phyloP scores from a whole-genome alignment of 148 eudicot genomes.

The Gaultheria prostrata region DNA sequence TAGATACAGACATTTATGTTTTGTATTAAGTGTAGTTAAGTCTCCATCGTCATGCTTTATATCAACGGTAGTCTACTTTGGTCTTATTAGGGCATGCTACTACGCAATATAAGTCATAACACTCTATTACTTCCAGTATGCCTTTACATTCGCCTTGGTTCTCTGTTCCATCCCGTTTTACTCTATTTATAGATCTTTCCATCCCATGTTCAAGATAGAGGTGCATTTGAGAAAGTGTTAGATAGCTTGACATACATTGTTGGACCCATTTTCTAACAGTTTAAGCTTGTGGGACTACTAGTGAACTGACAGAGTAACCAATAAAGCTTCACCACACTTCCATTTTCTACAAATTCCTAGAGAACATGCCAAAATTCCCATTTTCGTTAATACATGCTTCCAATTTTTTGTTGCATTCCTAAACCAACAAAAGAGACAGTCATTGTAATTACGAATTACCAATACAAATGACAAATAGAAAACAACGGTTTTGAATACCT shows the following conservation, averaged over 20 bases:
- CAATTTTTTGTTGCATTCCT: neutral
- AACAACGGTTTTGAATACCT: constrained; percentile 42
- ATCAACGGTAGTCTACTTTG: neutral
- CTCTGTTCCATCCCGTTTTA: neutral
- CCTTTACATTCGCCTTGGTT: neutral
- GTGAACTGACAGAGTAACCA: neutral
- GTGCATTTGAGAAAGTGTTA: neutral
- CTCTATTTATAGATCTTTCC: neutral
- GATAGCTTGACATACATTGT: neutral
- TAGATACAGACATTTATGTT: too few species aligned
- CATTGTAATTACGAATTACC: neutral
- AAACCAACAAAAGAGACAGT: neutral
- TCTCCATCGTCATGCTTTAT: neutral
- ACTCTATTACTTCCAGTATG: neutral
- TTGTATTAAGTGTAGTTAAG: neutral
- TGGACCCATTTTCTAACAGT: neutral
- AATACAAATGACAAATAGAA: neutral
- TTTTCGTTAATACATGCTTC: neutral
- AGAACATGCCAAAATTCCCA: neutral
- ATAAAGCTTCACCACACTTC: neutral
- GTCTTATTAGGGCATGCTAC: neutral
- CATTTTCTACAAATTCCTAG: neutral
- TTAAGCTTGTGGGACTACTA: neutral
- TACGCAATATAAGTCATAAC: neutral
- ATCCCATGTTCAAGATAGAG: neutral